Evolutionary conservation across 2,329 filamentous ascomycete genomes (phyloP).

Genomic region (Paecilomyces variotii): DNA sequence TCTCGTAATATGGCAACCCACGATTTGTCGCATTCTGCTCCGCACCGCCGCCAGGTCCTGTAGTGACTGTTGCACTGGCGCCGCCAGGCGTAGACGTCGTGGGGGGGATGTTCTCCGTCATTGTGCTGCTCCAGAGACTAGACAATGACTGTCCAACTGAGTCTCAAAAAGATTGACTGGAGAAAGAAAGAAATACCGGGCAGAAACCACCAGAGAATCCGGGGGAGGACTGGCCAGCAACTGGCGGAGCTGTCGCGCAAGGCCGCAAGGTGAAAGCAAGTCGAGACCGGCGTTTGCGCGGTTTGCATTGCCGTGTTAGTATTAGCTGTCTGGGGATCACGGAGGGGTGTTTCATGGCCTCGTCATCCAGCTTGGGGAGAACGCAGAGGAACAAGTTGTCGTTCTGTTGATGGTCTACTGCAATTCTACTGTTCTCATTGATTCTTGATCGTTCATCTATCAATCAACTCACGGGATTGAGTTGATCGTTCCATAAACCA

Average conservation of each 20-base stretch:
- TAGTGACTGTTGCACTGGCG: constrained; percentile 5
- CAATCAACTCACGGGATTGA: not conserved
- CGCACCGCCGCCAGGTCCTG: not conserved
- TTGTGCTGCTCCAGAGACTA: constrained; percentile 8
- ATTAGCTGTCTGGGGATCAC: constrained; percentile 2
- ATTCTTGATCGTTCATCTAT: not conserved
- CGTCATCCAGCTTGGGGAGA: not conserved
- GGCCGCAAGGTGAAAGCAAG: not conserved
- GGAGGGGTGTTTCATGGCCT: not conserved
- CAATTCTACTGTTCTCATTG: not conserved
- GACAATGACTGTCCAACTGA: not conserved
- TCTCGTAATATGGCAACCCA: constrained; percentile 62
- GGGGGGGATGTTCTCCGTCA: constrained; percentile 36
- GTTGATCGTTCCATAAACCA: not conserved
- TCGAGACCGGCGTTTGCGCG: constrained; percentile 18
- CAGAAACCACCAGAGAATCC: not conserved
- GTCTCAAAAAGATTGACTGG: not conserved
- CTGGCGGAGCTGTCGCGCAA: not conserved
- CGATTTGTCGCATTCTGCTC: constrained; percentile 27
- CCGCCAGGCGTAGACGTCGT: constrained; percentile 10
- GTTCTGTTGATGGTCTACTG: not conserved
- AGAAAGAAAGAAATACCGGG: not conserved
- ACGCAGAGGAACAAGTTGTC: not conserved
- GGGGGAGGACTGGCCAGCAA: not conserved
- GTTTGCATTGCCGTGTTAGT: constrained; percentile 23